Percentiles rank a stretch among this genome's conserved stretches.
Conservation (phyloP, 208 protist genomes). For the Trypanosoma boissoni region DNA sequence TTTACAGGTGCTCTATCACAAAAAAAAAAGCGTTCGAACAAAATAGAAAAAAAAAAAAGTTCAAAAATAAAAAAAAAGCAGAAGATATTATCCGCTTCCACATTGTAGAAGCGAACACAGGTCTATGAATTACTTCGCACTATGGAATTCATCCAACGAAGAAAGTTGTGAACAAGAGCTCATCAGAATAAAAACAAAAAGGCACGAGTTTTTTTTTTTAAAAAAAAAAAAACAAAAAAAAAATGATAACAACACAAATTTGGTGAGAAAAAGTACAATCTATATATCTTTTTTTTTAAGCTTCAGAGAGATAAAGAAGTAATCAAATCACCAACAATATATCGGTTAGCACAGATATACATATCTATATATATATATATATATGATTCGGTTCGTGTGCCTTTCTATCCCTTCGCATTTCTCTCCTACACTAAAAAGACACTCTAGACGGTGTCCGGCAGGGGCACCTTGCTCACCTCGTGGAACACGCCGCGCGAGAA, state of each 20-base stretch:
- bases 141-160: slow-evolving; percentile 17
- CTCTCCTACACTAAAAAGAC: no score
- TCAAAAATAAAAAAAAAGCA: slow-evolving; percentile 2
- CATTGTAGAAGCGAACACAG: not conserved
- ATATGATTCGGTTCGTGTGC: not conserved
- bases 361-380: slow-evolving; percentile 10
- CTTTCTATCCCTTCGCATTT: not conserved
- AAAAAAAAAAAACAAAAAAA: slow-evolving; percentile 18
- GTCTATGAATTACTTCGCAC: not conserved
- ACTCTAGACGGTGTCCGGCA: slow-evolving; percentile 12
- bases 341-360: not conserved
- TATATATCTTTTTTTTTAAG: not conserved
- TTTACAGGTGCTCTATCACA: not conserved
- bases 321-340: not conserved
- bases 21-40: not conserved
- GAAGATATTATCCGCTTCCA: slow-evolving; percentile 12
- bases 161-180: not conserved
- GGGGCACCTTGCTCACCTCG: slow-evolving; percentile 36
- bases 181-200: slow-evolving; percentile 14
- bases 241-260: not conserved
- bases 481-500: slow-evolving; percentile 37
- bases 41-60: slow-evolving; percentile 15
- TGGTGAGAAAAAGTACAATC: not conserved
- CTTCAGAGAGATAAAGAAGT: not conserved
- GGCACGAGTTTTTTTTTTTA: not conserved